Evolutionary conservation across 176 grass and related monocot genomes (phyloP), one percentile per base, ranked within the genome.

Genomic region (Secale cereale): DNA sequence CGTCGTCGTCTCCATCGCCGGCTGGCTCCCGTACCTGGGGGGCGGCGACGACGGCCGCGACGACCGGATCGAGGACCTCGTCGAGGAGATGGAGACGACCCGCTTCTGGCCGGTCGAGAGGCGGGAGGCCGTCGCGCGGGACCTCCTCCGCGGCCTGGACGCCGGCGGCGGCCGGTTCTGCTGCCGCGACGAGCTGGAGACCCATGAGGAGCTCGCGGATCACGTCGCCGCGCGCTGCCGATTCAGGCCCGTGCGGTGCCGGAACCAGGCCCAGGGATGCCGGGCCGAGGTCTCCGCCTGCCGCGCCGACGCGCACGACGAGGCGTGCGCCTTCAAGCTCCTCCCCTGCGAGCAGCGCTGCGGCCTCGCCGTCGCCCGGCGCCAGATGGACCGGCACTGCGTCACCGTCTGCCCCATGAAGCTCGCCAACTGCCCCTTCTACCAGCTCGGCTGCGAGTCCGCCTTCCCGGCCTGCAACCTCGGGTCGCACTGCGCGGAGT

Each of bases 1-100:
- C 75, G 2, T 77, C 50, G 75, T 30, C 16, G 45, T 31, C 8
- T 30, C 72, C 41, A 50, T 77, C 52, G 33, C 50, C 75, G 52
- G 30, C 28, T 77, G 75, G 75, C 75, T 77, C 1, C 46, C 30
- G 29, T 77, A 56, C 48, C 71, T 74, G 41, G 71, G 52, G 19
- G 52, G 41, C 41, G 71, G 71, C 41, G 52, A 33, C 20, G 75
- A 77, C 75, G 52, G 75, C 20, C 75, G 75, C 75, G 50, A 77
- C 20, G 75, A 77, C 75, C 57, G 30, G 75, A 77, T 77, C 52
- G 75, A 77, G 30, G 75, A 77, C 75, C 72, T 75, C 27, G 72
- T 75, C 26, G 41, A 75, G 45, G 72, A 75, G 45, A 75, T 75
- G 72, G 72, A 75, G 75, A 1, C 30, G 30, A 36, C 19, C 75